Conservation (phyloP, 1,139 yeast species). For the Scheffersomyces quercinus region DNA sequence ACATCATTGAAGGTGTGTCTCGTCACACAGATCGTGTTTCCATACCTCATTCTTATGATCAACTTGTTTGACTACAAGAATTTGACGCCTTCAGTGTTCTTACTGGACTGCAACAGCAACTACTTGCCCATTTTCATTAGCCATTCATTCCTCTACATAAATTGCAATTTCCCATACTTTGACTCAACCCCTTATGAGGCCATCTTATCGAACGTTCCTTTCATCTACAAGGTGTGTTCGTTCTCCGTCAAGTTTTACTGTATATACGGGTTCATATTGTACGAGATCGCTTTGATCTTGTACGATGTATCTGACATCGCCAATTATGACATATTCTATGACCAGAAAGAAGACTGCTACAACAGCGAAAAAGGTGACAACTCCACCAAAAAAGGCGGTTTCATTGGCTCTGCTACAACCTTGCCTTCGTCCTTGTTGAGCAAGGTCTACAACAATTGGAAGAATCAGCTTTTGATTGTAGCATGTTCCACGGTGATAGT, state of each 20-base stretch:
- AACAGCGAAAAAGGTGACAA: constrained; percentile 1
- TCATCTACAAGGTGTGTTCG: constrained; percentile 15
- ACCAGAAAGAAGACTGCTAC: neutral
- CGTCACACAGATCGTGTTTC: constrained; percentile 17
- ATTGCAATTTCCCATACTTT: constrained; percentile 16
- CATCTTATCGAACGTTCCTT: neutral
- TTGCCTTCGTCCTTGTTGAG: too few species aligned
- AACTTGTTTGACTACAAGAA: constrained; percentile 11
- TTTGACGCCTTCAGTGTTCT: constrained; percentile 5
- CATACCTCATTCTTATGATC: constrained; percentile 17
- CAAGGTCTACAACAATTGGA: neutral
- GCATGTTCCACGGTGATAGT: neutral
- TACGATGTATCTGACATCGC: constrained; percentile 5
- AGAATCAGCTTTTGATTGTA: neutral
- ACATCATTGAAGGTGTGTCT: constrained; percentile 10
- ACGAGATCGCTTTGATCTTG: constrained; percentile 18
- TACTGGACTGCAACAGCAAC: constrained; percentile 27
- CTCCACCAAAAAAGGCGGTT: neutral
- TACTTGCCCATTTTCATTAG: constrained; percentile 29
- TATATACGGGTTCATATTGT: constrained; percentile 26
- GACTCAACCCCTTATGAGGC: neutral
- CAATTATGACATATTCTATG: neutral
- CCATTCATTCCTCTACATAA: constrained; percentile 25
- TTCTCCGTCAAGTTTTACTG: constrained; percentile 27
- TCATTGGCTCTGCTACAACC: neutral